A percentile compares a stretch with the other conserved stretches of the same genome.
Conservation (phyloP, 768 basidiomycete genomes). For the Lactarius tabidus region DNA sequence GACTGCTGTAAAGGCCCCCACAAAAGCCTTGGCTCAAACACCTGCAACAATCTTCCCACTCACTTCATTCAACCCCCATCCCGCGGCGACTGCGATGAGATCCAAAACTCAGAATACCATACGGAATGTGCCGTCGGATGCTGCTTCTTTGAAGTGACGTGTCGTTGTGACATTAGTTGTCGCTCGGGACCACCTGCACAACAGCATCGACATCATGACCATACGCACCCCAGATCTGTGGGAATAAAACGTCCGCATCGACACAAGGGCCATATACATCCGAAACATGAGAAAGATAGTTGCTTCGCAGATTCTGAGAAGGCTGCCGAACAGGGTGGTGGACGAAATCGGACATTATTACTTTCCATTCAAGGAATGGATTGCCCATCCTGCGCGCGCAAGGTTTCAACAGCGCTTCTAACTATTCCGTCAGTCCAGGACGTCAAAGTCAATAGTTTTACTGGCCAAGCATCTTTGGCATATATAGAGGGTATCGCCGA, state of each 20-base stretch:
- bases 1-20: not conserved
- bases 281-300: not conserved
- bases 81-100: not conserved
- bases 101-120: not conserved
- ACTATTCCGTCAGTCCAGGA: conserved; percentile 21
- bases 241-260: not conserved
- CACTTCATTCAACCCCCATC: not conserved
- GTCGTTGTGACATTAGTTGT: not conserved
- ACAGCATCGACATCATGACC: not conserved
- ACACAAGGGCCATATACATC: not conserved
- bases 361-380: conserved; percentile 24
- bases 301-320: not conserved
- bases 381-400: conserved; percentile 22
- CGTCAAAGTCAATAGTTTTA: conserved; percentile 23
- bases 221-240: not conserved
- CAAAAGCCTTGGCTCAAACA: not conserved
- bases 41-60: not conserved
- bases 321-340: conserved; percentile 10
- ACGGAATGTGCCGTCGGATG: not conserved
- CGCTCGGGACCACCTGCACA: not conserved
- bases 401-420: conserved; percentile 19
- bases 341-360: not conserved
- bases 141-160: not conserved
- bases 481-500: conserved; percentile 19
- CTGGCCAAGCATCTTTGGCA: conserved; percentile 18